phyloP scores from a whole-genome alignment of 441 rosid species.

The Hura crepitans region DNA sequence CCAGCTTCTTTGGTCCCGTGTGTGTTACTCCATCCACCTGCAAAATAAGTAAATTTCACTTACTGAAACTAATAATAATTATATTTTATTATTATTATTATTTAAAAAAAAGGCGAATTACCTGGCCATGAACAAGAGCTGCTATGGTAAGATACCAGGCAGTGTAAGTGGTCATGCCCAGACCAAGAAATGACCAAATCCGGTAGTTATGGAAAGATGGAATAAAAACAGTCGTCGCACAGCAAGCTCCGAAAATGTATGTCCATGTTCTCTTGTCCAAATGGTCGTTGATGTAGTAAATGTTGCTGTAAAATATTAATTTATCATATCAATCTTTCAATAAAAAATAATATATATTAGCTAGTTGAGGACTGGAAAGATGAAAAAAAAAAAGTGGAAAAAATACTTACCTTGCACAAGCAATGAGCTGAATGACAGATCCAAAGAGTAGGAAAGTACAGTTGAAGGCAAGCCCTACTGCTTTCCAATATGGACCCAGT shows the following conservation, averaged over 20 bases:
- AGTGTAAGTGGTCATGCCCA: constrained; percentile 98
- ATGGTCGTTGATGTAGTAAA: constrained; percentile 87
- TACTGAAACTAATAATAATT: neutral
- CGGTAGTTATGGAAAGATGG: constrained; percentile 98
- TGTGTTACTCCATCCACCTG: constrained; percentile 66
- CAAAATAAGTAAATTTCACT: neutral
- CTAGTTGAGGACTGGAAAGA: neutral
- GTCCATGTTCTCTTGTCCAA: constrained; percentile 99
- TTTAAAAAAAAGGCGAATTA: no score
- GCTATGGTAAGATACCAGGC: constrained; percentile 93
- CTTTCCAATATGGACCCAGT: constrained; percentile 94
- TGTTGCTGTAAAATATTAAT: constrained; percentile 52
- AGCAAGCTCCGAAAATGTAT: constrained; percentile 96
- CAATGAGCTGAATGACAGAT: constrained; percentile 96
- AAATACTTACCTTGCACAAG: constrained; percentile 72
- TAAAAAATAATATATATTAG: no score
- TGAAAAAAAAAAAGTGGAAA: neutral
- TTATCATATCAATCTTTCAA: no score
- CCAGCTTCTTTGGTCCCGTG: constrained; percentile 71
- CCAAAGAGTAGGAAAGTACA: constrained; percentile 97
- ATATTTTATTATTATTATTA: no score
- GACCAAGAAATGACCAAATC: constrained; percentile 95
- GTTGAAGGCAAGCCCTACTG: constrained; percentile 86
- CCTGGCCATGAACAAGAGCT: constrained; percentile 83
- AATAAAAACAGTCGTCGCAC: constrained; percentile 94